These are phyloP conservation scores for Fraxinus floribunda DNA, from an alignment of 305 asterid species.

Conservation along the genomic window DNA sequence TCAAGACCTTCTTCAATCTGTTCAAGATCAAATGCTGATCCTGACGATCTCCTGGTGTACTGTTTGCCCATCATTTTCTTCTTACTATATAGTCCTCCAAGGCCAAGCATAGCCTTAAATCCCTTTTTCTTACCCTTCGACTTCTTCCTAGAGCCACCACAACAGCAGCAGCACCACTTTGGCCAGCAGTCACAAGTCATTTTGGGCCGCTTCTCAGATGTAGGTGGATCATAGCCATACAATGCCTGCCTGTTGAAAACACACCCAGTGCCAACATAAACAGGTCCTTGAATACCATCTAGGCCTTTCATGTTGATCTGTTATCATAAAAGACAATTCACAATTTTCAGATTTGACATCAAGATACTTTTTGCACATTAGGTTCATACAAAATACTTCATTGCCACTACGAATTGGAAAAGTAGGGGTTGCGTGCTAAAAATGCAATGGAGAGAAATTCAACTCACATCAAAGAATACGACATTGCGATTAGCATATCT, in stretches of 20 bases:
- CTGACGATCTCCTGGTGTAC: conserved; percentile 53
- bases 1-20: conserved; percentile 86
- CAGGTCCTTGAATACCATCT: conserved; percentile 84
- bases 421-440: neutral
- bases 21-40: conserved; percentile 65
- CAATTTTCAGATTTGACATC: neutral
- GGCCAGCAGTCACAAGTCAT: conserved; percentile 93
- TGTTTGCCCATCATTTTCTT: conserved; percentile 66
- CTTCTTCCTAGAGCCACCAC: conserved; percentile 60
- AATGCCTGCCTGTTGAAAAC: conserved; percentile 72
- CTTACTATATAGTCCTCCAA: conserved; percentile 49
- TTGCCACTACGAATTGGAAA: neutral
- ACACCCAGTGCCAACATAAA: conserved; percentile 77
- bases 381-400: neutral
- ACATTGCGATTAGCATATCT: conserved; percentile 83
- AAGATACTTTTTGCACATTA: neutral
- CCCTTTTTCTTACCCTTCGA: conserved; percentile 65
- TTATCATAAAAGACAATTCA: conserved; percentile 9
- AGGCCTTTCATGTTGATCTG: conserved; percentile 86
- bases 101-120: conserved; percentile 54
- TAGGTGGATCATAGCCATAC: conserved; percentile 82
- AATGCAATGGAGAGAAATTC: neutral
- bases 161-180: conserved; percentile 72
- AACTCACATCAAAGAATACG: conserved; percentile 78
- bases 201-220: conserved; percentile 61